Conservation (phyloP, 2,329 filamentous ascomycete species). For the Penicillium hesseltinei region DNA sequence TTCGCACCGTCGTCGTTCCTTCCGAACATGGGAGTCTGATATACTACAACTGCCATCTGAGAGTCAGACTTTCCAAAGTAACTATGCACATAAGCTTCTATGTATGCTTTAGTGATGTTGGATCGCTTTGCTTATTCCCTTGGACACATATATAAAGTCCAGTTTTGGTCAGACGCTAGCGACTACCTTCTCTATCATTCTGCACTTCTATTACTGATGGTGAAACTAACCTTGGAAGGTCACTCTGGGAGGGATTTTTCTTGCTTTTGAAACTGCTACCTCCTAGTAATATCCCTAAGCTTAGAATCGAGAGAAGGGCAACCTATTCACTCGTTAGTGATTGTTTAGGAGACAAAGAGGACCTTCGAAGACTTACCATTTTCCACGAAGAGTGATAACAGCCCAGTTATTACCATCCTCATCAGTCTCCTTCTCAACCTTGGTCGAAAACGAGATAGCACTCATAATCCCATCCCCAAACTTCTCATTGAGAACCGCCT, state of each 20-base stretch:
- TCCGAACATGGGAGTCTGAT: background rate
- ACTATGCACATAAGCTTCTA: background rate
- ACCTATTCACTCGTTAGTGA: slow-evolving; percentile 29
- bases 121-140: background rate
- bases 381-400: slow-evolving; percentile 77
- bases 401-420: slow-evolving; percentile 78
- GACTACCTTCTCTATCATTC: background rate
- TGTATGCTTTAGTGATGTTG: too few species aligned
- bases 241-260: too few species aligned
- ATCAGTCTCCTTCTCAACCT: slow-evolving; percentile 91
- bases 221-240: background rate
- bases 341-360: background rate
- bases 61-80: background rate
- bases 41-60: background rate
- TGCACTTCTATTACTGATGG: background rate
- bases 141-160: background rate
- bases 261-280: background rate
- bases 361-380: slow-evolving; percentile 59
- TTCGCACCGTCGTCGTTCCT: background rate
- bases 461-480: slow-evolving; percentile 95
- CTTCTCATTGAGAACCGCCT: slow-evolving; percentile 94
- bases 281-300: background rate
- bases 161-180: background rate
- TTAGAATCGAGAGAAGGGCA: slow-evolving; percentile 50
- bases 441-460: slow-evolving; percentile 85